A percentile compares a stretch with the other conserved stretches of the same genome.
phyloP scores from a whole-genome alignment of 2,329 filamentous ascomycete genomes.

The Calonectria pseudoreteaudii region DNA sequence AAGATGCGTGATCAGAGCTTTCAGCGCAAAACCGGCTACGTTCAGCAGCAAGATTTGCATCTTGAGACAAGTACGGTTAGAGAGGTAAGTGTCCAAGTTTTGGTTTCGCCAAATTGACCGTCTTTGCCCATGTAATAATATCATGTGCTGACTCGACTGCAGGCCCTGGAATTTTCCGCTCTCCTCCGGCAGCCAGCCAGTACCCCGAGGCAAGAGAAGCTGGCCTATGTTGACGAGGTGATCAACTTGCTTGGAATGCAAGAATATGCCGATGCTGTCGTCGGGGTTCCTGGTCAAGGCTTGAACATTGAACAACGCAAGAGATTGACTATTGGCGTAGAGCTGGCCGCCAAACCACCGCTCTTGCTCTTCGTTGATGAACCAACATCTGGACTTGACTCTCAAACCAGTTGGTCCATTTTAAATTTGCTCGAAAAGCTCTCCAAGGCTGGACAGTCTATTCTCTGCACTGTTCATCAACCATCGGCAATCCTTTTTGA shows the following conservation, averaged over 20 bases:
- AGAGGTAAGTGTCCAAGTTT: conserved; percentile 31
- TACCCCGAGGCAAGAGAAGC: conserved; percentile 58
- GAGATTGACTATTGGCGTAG: conserved; percentile 60
- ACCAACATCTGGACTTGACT: conserved; percentile 65
- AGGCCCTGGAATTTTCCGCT: conserved; percentile 52
- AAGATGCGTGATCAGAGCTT: conserved; percentile 72
- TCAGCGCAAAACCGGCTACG: conserved; percentile 77
- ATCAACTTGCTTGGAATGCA: conserved; percentile 64
- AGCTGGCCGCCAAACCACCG: conserved; percentile 54
- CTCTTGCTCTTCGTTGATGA: conserved; percentile 65
- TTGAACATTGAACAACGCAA: conserved; percentile 63
- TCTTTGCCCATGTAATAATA: neutral
- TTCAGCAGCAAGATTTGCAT: conserved; percentile 71
- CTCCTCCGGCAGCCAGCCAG: conserved; percentile 56
- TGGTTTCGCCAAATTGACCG: neutral
- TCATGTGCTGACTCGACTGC: neutral
- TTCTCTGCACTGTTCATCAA: conserved; percentile 64
- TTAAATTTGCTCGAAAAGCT: conserved; percentile 75
- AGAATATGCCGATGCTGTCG: conserved; percentile 65
- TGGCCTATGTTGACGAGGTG: conserved; percentile 62
- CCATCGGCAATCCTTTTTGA: conserved; percentile 49
- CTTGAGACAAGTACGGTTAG: conserved; percentile 55
- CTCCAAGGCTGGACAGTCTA: conserved; percentile 59
- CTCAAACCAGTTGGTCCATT: conserved; percentile 75
- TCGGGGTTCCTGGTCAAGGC: conserved; percentile 54